These are phyloP conservation scores for Pezicula radicicola DNA, from an alignment of 2,329 filamentous ascomycete genomes.

Conservation along the genomic window DNA sequence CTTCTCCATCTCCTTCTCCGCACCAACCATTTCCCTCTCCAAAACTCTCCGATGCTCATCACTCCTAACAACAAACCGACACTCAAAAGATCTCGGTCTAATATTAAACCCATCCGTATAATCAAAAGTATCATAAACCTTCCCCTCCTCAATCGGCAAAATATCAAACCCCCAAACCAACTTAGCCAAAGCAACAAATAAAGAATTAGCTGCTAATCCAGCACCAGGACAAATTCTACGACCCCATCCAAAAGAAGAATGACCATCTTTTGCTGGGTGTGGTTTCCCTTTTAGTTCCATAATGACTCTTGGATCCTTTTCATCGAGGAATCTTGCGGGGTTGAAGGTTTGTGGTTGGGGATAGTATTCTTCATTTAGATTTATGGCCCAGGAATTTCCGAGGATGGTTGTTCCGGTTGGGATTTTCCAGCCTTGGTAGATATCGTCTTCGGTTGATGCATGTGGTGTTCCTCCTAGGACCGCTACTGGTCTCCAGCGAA, in stretches of 20 bases:
- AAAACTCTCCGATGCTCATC: constrained; percentile 29
- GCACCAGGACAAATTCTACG: constrained; percentile 55
- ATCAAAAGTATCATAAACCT: constrained; percentile 18
- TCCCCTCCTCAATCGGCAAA: constrained; percentile 7
- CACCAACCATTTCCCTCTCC: constrained; percentile 26
- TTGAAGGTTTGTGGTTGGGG: constrained; percentile 40
- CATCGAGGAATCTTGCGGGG: constrained; percentile 34
- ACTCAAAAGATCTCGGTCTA: constrained; percentile 30
- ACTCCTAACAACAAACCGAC: constrained; percentile 27
- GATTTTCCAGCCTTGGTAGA: constrained; percentile 34
- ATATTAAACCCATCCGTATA: constrained; percentile 32
- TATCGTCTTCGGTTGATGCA: constrained; percentile 30
- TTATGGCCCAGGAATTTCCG: constrained; percentile 36
- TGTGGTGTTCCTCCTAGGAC: constrained; percentile 29
- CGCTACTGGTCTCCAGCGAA: constrained; percentile 37
- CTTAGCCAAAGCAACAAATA: constrained; percentile 45
- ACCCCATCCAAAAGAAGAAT: constrained; percentile 33
- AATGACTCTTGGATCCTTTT: constrained; percentile 23
- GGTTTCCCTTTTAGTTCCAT: constrained; percentile 14
- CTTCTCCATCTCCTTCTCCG: constrained; percentile 19
- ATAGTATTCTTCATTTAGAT: constrained; percentile 35
- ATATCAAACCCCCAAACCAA: constrained; percentile 51
- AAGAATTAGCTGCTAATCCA: constrained; percentile 46
- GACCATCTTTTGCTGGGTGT: constrained; percentile 22
- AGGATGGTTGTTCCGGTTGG: constrained; percentile 37